Evolutionary conservation across 1,139 yeast species (phyloP).

Genomic region (Kodamaea anthophila): DNA sequence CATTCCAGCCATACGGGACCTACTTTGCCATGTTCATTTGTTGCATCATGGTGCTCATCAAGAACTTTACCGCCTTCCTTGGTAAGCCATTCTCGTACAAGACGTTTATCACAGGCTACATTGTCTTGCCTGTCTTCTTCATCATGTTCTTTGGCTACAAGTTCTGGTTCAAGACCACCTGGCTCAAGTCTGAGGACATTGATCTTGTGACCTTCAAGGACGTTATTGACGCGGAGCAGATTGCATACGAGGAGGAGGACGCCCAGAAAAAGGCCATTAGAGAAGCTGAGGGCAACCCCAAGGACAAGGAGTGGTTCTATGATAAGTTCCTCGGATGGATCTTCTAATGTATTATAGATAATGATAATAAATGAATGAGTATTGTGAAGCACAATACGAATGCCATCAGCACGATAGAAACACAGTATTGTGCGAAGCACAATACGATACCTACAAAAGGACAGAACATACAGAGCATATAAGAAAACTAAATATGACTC

Average conservation of each 20-base stretch:
- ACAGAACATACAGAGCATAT: too few species aligned
- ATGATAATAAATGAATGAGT: too few species aligned
- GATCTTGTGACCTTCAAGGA: conserved; percentile 61
- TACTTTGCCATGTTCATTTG: conserved; percentile 53
- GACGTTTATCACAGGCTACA: conserved; percentile 70
- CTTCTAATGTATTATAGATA: too few species aligned
- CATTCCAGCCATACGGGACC: conserved; percentile 62
- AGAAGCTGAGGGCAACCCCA: conserved; percentile 41
- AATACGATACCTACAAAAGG: too few species aligned
- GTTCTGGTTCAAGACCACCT: conserved; percentile 44
- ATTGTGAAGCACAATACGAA: too few species aligned
- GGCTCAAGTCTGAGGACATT: conserved; percentile 49
- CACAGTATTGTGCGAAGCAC: too few species aligned
- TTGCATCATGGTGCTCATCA: conserved; percentile 52
- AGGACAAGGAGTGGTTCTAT: conserved; percentile 45
- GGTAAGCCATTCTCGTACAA: conserved; percentile 49
- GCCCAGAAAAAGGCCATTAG: conserved; percentile 39
- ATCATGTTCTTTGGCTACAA: conserved; percentile 56
- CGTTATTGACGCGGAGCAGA: conserved; percentile 65
- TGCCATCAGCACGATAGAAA: too few species aligned
- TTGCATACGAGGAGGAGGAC: conserved; percentile 40
- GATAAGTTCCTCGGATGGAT: conserved; percentile 52
- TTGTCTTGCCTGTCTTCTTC: conserved; percentile 64
- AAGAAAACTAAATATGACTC: too few species aligned
- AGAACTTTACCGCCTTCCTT: conserved; percentile 70